These are phyloP conservation scores for Cairneyella variabilis DNA, from an alignment of 495 filamentous ascomycete genomes.

Conservation along the genomic window DNA sequence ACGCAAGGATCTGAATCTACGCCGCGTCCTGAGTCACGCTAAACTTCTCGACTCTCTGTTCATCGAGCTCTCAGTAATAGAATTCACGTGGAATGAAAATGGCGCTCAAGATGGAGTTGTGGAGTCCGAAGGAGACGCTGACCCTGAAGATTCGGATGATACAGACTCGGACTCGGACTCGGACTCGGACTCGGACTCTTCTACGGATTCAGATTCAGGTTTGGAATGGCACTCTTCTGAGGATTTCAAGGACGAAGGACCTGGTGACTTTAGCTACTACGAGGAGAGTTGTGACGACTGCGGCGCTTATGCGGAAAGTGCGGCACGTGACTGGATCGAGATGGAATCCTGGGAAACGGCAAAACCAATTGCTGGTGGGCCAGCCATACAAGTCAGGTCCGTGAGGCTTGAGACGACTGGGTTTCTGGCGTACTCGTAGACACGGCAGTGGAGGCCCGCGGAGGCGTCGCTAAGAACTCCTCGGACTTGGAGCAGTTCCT, in stretches of 20 bases:
- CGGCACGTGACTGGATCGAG: not conserved
- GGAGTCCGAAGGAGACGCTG: not conserved
- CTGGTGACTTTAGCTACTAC: too few species aligned
- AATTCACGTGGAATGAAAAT: slow-evolving; percentile 1
- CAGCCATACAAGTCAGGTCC: not conserved
- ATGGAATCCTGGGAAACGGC: not conserved
- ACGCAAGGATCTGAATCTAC: slow-evolving; percentile 2
- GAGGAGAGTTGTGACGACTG: too few species aligned
- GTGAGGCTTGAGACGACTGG: not conserved
- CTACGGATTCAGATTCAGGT: slow-evolving; percentile 1
- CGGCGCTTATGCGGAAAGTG: not conserved
- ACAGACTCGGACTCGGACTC: slow-evolving; percentile 2
- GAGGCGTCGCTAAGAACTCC: not conserved
- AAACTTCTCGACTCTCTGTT: not conserved
- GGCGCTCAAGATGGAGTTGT: slow-evolving; percentile 4
- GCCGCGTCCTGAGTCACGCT: slow-evolving; percentile 1
- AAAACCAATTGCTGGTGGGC: not conserved
- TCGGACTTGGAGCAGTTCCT: slow-evolving; percentile 4
- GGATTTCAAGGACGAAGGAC: too few species aligned
- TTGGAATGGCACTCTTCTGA: slow-evolving; percentile 6
- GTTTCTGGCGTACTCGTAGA: not conserved
- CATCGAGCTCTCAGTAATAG: not conserved
- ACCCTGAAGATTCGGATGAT: not conserved
- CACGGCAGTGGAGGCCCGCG: not conserved
- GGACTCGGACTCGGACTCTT: slow-evolving; percentile 3